Percentiles rank a stretch among this genome's conserved stretches.
Conservation (phyloP, 192 early-diverging fungal species). For the Mortierella hygrophila region DNA sequence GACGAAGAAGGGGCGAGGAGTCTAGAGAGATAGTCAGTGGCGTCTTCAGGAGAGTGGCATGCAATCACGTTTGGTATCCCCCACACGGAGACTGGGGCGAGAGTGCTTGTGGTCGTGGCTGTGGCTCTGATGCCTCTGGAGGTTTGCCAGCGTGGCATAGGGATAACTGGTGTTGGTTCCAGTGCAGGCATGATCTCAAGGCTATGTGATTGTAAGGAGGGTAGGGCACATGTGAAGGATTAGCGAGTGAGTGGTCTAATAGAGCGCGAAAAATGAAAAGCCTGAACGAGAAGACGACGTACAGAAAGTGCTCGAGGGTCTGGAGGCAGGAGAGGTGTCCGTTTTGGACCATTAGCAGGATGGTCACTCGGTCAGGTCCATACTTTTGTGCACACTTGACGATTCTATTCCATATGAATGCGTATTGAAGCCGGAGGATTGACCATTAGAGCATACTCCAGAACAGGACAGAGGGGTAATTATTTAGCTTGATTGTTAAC, state of each 20-base stretch:
- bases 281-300: background rate
- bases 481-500: background rate
- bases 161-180: background rate
- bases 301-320: constrained; percentile 24
- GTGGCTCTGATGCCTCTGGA: background rate
- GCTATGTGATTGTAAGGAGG: background rate
- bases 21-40: constrained; percentile 1
- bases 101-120: background rate
- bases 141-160: background rate
- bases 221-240: background rate
- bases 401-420: constrained; percentile 6
- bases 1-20: background rate
- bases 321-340: constrained; percentile 20
- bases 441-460: too few species aligned
- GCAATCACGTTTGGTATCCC: background rate
- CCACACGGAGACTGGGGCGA: background rate
- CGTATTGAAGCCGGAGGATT: too few species aligned
- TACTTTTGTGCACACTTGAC: background rate
- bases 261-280: background rate
- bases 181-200: background rate
- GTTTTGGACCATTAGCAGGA: constrained; percentile 13
- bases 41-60: background rate
- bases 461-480: background rate
- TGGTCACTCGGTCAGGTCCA: background rate
- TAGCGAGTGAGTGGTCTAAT: background rate